A percentile compares a stretch with the other conserved stretches of the same genome.
phyloP scores from a whole-genome alignment of 2,329 filamentous ascomycete genomes.

The Hymenoscyphus scutula region DNA sequence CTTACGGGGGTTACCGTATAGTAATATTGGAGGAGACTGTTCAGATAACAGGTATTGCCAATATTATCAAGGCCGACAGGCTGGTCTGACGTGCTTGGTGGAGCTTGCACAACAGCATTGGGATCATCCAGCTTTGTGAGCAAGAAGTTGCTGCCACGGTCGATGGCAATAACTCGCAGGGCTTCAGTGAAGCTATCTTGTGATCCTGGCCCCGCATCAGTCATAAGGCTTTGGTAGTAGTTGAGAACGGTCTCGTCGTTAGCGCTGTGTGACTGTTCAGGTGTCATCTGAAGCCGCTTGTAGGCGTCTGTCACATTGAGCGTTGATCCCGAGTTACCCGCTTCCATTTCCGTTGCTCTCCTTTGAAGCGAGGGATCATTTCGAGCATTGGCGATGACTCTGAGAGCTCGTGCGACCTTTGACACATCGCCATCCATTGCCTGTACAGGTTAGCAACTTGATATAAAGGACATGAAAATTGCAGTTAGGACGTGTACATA shows the following conservation, averaged over 20 bases:
- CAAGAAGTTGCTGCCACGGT: slow-evolving; percentile 34
- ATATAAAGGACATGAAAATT: neutral
- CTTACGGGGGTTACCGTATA: slow-evolving; percentile 83
- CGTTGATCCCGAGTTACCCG: slow-evolving; percentile 24
- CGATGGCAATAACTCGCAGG: slow-evolving; percentile 34
- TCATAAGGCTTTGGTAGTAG: slow-evolving; percentile 34
- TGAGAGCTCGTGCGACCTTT: slow-evolving; percentile 33
- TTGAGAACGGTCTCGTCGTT: slow-evolving; percentile 35
- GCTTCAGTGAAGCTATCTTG: slow-evolving; percentile 36
- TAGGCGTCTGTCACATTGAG: slow-evolving; percentile 35
- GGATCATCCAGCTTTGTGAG: slow-evolving; percentile 37
- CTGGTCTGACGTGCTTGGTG: slow-evolving; percentile 46
- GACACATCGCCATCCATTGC: slow-evolving; percentile 32
- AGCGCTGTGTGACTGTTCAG: slow-evolving; percentile 17
- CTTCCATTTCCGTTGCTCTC: slow-evolving; percentile 32
- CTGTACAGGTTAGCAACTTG: slow-evolving; percentile 20
- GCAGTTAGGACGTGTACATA: slow-evolving; percentile 20
- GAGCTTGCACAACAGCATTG: slow-evolving; percentile 32
- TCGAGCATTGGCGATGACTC: slow-evolving; percentile 32
- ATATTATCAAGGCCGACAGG: slow-evolving; percentile 91
- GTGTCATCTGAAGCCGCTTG: slow-evolving; percentile 33
- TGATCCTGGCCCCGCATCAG: slow-evolving; percentile 30
- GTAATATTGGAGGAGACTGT: slow-evolving; percentile 93
- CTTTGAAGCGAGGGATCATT: slow-evolving; percentile 30
- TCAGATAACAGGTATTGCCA: slow-evolving; percentile 96